phyloP scores from a whole-genome alignment of 345 rosid genomes.

The Schrenkiella parvula region DNA sequence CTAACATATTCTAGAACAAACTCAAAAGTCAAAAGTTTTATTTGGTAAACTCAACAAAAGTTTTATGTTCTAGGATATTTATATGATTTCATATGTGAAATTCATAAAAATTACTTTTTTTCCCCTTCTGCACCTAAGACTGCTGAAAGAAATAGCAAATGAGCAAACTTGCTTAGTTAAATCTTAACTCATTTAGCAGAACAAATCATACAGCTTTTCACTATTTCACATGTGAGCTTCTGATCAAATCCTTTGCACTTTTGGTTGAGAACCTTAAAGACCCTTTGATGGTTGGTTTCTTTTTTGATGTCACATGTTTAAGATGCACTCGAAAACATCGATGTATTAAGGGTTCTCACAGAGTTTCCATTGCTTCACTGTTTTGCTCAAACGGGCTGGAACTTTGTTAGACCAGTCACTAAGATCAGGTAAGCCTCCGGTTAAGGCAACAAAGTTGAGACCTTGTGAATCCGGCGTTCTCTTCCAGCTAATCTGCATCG shows the following conservation, averaged over 20 bases:
- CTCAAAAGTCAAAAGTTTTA: not conserved
- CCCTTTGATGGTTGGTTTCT: not conserved
- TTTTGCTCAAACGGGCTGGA: constrained; percentile 45
- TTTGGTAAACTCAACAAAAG: not conserved
- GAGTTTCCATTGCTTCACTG: constrained; percentile 64
- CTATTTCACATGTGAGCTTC: not conserved
- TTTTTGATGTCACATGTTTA: not conserved
- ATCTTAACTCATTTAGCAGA: not conserved
- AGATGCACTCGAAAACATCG: not conserved
- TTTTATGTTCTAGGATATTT: not conserved
- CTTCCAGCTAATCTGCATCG: constrained; percentile 66
- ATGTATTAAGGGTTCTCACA: constrained; percentile 21
- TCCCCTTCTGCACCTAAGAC: not conserved
- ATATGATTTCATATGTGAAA: not conserved
- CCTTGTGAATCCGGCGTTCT: constrained; percentile 47
- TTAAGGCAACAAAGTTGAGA: constrained; percentile 60
- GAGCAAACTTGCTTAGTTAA: not conserved
- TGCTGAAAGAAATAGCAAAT: too few relatives aligned
- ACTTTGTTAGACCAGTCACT: constrained; percentile 55
- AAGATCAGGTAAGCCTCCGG: constrained; percentile 68
- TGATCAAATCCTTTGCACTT: not conserved
- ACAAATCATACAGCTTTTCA: not conserved
- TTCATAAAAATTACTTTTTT: not conserved
- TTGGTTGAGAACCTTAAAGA: not conserved
- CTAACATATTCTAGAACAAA: too few relatives aligned